Conservation (phyloP, 495 filamentous ascomycete species). For the Hypoxylon cercidicola region DNA sequence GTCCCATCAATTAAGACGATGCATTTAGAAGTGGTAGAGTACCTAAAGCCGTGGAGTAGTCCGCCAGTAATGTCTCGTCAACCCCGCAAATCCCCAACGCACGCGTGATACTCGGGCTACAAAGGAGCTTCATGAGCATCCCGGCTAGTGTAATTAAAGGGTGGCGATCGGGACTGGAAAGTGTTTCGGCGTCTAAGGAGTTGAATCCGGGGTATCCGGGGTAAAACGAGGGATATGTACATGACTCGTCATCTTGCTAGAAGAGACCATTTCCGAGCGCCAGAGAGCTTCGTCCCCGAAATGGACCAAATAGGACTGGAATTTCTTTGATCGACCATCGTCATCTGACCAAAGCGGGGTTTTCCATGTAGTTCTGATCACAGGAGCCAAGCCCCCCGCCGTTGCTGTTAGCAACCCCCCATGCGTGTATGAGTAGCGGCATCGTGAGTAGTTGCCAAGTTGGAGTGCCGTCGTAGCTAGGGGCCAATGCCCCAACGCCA, state of each 20-base stretch:
- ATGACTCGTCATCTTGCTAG: constrained; percentile 31
- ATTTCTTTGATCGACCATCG: constrained; percentile 30
- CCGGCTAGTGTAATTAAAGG: constrained; percentile 21
- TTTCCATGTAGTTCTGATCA: constrained; percentile 35
- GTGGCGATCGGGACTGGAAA: constrained; percentile 24
- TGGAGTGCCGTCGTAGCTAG: constrained; percentile 18
- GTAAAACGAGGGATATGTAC: constrained; percentile 13
- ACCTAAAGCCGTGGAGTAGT: not conserved
- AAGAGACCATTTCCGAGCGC: constrained; percentile 7
- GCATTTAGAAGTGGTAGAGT: not conserved
- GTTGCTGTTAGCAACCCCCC: constrained; percentile 30
- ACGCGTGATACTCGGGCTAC: constrained; percentile 22
- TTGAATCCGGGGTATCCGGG: constrained; percentile 33
- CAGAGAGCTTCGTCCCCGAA: constrained; percentile 6
- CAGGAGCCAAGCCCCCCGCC: constrained; percentile 36
- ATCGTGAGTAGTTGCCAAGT: constrained; percentile 27
- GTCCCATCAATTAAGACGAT: not conserved
- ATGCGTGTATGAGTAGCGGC: constrained; percentile 28
- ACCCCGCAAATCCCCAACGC: constrained; percentile 31
- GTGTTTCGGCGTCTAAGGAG: constrained; percentile 3
- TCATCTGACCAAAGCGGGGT: constrained; percentile 48
- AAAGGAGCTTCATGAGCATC: constrained; percentile 21
- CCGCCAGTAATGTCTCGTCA: constrained; percentile 6
- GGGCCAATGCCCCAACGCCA: constrained; percentile 10
- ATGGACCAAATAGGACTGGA: constrained; percentile 18